These are phyloP conservation scores for Penicillium chermesinum DNA, from an alignment of 495 filamentous ascomycete species.

Conservation along the genomic window DNA sequence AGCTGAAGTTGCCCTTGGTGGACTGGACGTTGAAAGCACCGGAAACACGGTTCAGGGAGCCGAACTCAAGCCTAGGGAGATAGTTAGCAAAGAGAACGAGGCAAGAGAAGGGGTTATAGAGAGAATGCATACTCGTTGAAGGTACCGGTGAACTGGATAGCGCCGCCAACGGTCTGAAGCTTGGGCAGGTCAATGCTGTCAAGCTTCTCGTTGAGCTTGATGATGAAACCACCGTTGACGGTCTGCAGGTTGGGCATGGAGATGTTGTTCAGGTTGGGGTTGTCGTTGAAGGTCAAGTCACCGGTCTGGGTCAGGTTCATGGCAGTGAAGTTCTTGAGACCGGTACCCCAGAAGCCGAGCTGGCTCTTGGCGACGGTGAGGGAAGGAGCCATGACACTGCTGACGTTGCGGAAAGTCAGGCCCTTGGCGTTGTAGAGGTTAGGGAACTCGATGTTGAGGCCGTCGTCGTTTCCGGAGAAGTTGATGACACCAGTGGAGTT, in stretches of 20 bases:
- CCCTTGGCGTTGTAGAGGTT: slow-evolving; percentile 72
- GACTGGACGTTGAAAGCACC: slow-evolving; percentile 85
- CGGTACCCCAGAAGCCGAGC: slow-evolving; percentile 78
- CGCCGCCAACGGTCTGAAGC: slow-evolving; percentile 69
- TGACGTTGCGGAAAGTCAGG: slow-evolving; percentile 85
- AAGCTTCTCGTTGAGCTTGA: slow-evolving; percentile 83
- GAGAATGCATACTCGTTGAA: slow-evolving; percentile 68
- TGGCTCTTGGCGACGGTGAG: slow-evolving; percentile 71
- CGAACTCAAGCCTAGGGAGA: slow-evolving; percentile 61
- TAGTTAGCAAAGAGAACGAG: slow-evolving; percentile 6
- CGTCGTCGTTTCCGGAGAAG: slow-evolving; percentile 53
- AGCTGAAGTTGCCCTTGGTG: slow-evolving; percentile 57
- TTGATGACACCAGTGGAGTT: slow-evolving; percentile 58
- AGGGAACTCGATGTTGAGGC: slow-evolving; percentile 67
- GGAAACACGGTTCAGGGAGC: slow-evolving; percentile 64
- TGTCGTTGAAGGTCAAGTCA: slow-evolving; percentile 75
- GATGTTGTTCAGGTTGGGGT: slow-evolving; percentile 70
- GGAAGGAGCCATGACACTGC: slow-evolving; percentile 67
- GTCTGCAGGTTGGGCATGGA: slow-evolving; percentile 60
- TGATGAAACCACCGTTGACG: slow-evolving; percentile 71
- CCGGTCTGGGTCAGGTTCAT: slow-evolving; percentile 77
- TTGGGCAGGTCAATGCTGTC: slow-evolving; percentile 57
- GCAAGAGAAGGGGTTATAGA: too few relatives aligned
- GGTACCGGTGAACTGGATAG: slow-evolving; percentile 82
- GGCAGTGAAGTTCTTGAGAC: slow-evolving; percentile 59